Percentiles rank a stretch among this genome's conserved stretches.
Conservation (phyloP, 1,284 basidiomycete species). For the Schizophyllum commune region DNA sequence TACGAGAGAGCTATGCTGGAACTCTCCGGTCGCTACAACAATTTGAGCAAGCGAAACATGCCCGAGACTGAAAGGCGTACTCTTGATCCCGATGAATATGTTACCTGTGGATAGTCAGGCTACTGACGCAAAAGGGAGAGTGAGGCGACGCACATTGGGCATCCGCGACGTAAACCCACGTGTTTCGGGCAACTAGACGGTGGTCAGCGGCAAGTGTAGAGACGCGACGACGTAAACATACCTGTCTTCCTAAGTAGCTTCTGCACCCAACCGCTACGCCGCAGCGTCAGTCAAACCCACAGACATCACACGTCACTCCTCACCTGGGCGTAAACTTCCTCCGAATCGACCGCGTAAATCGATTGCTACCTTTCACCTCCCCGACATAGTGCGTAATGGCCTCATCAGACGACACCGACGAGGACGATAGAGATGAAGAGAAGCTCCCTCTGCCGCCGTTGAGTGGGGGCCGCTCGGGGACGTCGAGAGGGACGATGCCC, state of each 20-base stretch:
- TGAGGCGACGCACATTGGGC: not conserved
- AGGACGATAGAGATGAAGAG: slow-evolving; percentile 15
- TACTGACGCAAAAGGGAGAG: not conserved
- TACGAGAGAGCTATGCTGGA: slow-evolving; percentile 67
- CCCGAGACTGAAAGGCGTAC: slow-evolving; percentile 16
- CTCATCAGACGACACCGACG: slow-evolving; percentile 19
- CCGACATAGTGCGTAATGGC: slow-evolving; percentile 47
- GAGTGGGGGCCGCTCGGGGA: slow-evolving; percentile 15
- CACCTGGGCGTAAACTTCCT: slow-evolving; percentile 36
- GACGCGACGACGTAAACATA: too few species aligned
- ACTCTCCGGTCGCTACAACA: slow-evolving; percentile 40
- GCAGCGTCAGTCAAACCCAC: too few species aligned
- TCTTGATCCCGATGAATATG: slow-evolving; percentile 67
- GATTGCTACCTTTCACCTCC: slow-evolving; percentile 23
- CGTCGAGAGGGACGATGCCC: slow-evolving; percentile 46
- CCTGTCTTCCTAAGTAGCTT: slow-evolving; percentile 48
- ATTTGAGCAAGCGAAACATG: not conserved
- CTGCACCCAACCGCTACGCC: too few species aligned
- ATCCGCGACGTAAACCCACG: slow-evolving; percentile 62
- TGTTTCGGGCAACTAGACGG: slow-evolving; percentile 38
- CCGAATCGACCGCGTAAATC: slow-evolving; percentile 32
- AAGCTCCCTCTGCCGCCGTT: slow-evolving; percentile 12
- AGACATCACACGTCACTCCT: too few species aligned
- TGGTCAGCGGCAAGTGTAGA: too few species aligned
- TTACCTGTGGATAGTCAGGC: slow-evolving; percentile 35